phyloP scores from a whole-genome alignment of 2,329 filamentous ascomycete species.

The Rhinocladiella similis region DNA sequence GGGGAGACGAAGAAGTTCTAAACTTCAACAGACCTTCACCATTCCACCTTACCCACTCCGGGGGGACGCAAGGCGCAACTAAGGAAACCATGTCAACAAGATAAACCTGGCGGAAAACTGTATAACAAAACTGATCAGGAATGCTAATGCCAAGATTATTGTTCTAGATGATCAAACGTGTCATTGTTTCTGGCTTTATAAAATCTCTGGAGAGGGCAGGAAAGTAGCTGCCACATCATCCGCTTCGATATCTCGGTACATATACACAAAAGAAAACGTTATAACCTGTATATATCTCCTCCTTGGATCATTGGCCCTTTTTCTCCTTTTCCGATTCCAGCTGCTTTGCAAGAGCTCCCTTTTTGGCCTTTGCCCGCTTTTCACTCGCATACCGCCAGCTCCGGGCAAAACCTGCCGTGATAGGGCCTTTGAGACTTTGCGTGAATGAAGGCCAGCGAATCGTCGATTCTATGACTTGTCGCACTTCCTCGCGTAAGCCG shows the following conservation, averaged over 20 bases:
- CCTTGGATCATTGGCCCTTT: background rate
- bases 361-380: slow-evolving; percentile 60
- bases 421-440: slow-evolving; percentile 79
- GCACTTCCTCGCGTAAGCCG: slow-evolving; percentile 68
- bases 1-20: background rate
- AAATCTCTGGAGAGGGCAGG: slow-evolving; percentile 17
- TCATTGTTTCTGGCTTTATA: background rate
- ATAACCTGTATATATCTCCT: background rate
- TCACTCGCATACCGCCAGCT: slow-evolving; percentile 77
- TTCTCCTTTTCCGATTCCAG: slow-evolving; percentile 8
- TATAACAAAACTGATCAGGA: too few relatives aligned
- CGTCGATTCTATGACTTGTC: slow-evolving; percentile 78
- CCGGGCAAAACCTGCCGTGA: slow-evolving; percentile 73
- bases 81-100: too few relatives aligned
- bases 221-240: slow-evolving; percentile 26
- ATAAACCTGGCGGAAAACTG: too few relatives aligned
- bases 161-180: too few relatives aligned
- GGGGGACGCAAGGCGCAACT: too few relatives aligned
- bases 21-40: background rate
- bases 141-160: too few relatives aligned
- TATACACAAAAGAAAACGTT: slow-evolving; percentile 11
- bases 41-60: too few relatives aligned
- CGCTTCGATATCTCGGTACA: background rate
- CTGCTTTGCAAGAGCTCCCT: slow-evolving; percentile 19
- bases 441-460: slow-evolving; percentile 89